Base-by-base conservation (phyloP, 805 yeast species). In the Cyberlindnera amylophila region DNA sequence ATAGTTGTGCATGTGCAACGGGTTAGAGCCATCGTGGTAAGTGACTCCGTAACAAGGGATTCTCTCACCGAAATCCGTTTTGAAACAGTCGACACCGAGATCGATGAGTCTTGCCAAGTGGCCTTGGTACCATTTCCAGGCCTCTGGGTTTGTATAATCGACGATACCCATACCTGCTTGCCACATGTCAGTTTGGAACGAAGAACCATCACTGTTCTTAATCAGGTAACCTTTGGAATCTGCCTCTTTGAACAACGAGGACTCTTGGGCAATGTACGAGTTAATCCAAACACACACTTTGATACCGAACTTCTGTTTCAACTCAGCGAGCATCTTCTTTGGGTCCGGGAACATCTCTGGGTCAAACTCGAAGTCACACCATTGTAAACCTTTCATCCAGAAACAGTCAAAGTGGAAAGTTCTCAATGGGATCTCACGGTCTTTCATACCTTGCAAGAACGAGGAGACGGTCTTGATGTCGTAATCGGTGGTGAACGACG, bases 301-400 rank as follows among this genome's bases (percentile, higher is more conserved):
- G 18, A 64, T 54, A 36, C 70, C 71, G 35, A 60, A 67, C 37
- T 64, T 65, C 41, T 61, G 59, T 41, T 63, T 62, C 43, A 67
- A 44, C 36, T 64, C 63, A 27, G 59, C 55, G 14, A 67, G 40
- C 49, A 50, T 45, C 30, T 41, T 28, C 32, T 36, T 36, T 15
- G 56, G 56, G 21, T 52, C 48, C 30, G 53, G 54, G 47, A 52
- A 52, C 44, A 45, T 47, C 4, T 50, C 56, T 13, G 50, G 45
- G 38, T 50, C 56, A 28, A 50, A 52, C 35, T 50, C 52, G 36
- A 50, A 52, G 41, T 52, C 56, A 45, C 56, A 52, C 56, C 56
- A 52, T 35, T 50, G 53, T 41, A 52, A 44, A 1, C 56, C 56
- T 18, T 52, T 52, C 54, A 50, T 50, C 53, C 53, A 50, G 44